A percentile compares a stretch with the other conserved stretches of the same genome.
These are phyloP conservation scores for Boletus tomentosulus DNA, from an alignment of 768 basidiomycete genomes.

Conservation along the genomic window DNA sequence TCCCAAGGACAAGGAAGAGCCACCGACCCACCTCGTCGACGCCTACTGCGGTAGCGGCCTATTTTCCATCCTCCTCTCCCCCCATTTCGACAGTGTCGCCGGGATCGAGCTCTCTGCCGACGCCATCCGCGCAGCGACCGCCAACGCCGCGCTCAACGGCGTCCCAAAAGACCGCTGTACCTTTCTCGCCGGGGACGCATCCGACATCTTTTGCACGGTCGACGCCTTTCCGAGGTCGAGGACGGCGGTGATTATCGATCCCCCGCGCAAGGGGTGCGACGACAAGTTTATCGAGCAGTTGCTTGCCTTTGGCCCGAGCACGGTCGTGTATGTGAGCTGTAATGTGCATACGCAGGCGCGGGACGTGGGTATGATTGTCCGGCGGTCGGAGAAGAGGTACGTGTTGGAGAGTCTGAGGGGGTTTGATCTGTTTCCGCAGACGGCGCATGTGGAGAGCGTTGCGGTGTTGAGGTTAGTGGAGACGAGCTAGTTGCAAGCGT, in stretches of 20 bases:
- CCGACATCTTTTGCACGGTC: slow-evolving; percentile 75
- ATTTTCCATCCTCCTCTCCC: slow-evolving; percentile 80
- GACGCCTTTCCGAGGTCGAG: slow-evolving; percentile 56
- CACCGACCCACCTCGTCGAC: slow-evolving; percentile 86
- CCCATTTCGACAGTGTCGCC: slow-evolving; percentile 67
- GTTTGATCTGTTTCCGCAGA: slow-evolving; percentile 96
- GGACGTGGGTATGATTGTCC: slow-evolving; percentile 73
- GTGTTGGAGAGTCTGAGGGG: slow-evolving; percentile 79
- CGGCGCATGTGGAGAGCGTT: slow-evolving; percentile 87
- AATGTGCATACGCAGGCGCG: slow-evolving; percentile 93
- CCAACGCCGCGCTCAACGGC: slow-evolving; percentile 62
- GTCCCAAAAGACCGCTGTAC: slow-evolving; percentile 52
- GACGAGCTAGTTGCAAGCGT: background rate
- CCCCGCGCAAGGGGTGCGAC: slow-evolving; percentile 94
- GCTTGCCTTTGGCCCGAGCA: slow-evolving; percentile 58
- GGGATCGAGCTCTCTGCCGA: slow-evolving; percentile 84
- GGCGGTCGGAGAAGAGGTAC: slow-evolving; percentile 51
- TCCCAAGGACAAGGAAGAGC: slow-evolving; percentile 11
- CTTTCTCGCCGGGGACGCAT: slow-evolving; percentile 81
- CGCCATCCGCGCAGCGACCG: slow-evolving; percentile 63
- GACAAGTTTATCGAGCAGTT: slow-evolving; percentile 73
- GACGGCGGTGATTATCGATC: slow-evolving; percentile 80
- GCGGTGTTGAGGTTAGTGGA: slow-evolving; percentile 54
- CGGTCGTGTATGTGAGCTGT: slow-evolving; percentile 89
- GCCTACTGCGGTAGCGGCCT: slow-evolving; percentile 90